Conservation (phyloP, 2,329 filamentous ascomycete species). For the Sordariomycetes sp. region DNA sequence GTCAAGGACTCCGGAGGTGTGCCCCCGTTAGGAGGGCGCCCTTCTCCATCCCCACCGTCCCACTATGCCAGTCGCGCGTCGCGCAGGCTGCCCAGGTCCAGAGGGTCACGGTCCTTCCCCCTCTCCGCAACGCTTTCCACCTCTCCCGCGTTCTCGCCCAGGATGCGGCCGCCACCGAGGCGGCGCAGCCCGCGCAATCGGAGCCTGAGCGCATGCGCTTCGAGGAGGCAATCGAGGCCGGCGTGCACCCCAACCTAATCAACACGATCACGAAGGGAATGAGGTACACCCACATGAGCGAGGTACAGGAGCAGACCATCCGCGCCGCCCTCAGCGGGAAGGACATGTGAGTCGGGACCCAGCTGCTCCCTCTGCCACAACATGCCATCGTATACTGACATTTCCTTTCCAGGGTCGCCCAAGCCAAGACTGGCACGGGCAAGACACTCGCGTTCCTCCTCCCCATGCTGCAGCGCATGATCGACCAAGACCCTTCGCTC, state of each 20-base stretch:
- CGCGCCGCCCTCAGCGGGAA: constrained; percentile 63
- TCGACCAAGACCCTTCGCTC: constrained; percentile 49
- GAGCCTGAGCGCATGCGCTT: constrained; percentile 23
- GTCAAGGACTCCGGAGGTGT: constrained; percentile 7
- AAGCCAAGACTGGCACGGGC: constrained; percentile 93
- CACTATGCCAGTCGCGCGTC: constrained; percentile 2
- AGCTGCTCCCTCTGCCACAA: background rate
- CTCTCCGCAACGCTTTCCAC: constrained; percentile 5
- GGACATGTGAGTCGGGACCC: constrained; percentile 54
- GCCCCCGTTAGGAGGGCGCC: constrained; percentile 7
- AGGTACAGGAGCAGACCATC: constrained; percentile 80
- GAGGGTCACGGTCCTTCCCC: constrained; percentile 4
- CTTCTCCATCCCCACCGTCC: background rate
- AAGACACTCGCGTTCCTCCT: constrained; percentile 92
- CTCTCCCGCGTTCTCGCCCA: constrained; percentile 6
- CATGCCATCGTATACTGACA: background rate
- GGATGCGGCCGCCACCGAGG: constrained; percentile 5
- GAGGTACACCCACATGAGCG: constrained; percentile 76
- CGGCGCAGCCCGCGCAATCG: background rate
- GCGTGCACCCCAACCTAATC: constrained; percentile 53
- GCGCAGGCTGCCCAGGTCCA: background rate
- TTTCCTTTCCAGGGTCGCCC: constrained; percentile 52
- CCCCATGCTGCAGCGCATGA: constrained; percentile 69
- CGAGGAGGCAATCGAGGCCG: constrained; percentile 25
- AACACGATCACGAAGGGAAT: constrained; percentile 57